Base-by-base conservation (phyloP, 2,329 filamentous ascomycete species). In the Neonectria magnoliae region DNA sequence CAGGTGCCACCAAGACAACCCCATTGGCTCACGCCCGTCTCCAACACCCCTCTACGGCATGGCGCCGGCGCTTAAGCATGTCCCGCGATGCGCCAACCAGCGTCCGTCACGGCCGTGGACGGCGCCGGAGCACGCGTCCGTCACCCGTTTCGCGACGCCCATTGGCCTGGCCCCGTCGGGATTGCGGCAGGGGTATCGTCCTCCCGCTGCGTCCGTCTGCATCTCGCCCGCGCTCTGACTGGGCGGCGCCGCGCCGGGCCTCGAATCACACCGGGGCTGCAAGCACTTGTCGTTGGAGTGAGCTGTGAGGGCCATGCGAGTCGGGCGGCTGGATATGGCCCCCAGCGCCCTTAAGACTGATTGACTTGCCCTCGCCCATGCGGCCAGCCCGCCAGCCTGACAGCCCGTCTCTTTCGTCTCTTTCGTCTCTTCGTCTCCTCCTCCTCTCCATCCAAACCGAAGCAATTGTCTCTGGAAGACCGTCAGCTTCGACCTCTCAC, bases 231-330 rank as follows among this genome's bases (percentile, higher is more conserved):
- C 63, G 33, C 68, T 73, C 71, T 74, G 52, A 76, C 72, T 76
- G 74, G 74, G 68, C 64, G 64, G 57, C 54, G 66, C 68, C 63
- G 67, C 72, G 66, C 66, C 64, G 64, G 57, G 45, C 60, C 13
- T 36, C 36, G 64, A 72, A 75, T 75, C 73, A 75, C 73, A 75
- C 73, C 61, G 64, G 71, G 68, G 64, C 57, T 51, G 47, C 47
- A 8, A 31, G 47, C 45, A 16, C 14, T 29, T 29, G 29, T 8
- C 4, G 29, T 29, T 29, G 29, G 36, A n/a, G 36, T 6, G 36
- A 38, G 36, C 16, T n/a, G 36, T 14, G 36, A n/a, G 36, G 36
- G 36, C 31, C 67, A 69, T 69, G 61, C 63, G 64, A 47, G 68
- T 65, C 64, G 66, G 73, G 73, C 71, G 73, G 69, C 68, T 75